Percentiles rank a stretch among this genome's conserved stretches.
Evolutionary conservation across 2,329 filamentous ascomycete genomes (phyloP).

Genomic region (Tetracladium maxilliforme): DNA sequence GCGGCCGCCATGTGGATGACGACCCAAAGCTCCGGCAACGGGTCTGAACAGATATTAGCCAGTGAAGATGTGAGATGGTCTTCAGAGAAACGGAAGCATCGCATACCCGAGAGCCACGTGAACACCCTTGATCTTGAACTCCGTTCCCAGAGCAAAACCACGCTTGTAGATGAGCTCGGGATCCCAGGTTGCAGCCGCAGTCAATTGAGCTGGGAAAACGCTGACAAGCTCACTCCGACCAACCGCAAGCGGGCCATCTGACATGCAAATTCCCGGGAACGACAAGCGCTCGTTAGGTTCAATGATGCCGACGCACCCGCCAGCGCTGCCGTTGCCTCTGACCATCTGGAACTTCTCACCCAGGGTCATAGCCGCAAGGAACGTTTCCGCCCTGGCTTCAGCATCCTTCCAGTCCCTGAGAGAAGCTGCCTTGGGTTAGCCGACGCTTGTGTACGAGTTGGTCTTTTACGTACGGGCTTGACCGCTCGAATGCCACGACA

Average conservation of each 20-base stretch:
- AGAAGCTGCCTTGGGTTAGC: conserved; percentile 43
- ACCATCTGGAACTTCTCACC: conserved; percentile 34
- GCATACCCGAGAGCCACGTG: conserved; percentile 52
- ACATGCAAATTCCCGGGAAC: conserved; percentile 6
- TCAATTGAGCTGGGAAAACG: conserved; percentile 58
- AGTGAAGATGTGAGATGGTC: too few species aligned
- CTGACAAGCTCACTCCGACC: conserved; percentile 45
- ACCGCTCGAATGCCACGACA: too few species aligned
- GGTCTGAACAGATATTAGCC: conserved; percentile 13
- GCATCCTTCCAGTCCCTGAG: conserved; percentile 35
- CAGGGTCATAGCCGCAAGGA: conserved; percentile 49
- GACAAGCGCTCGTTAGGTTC: conserved; percentile 31
- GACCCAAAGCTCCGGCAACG: conserved; percentile 45
- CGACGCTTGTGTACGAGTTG: too few species aligned
- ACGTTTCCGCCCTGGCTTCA: conserved; percentile 42
- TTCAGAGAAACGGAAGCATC: too few species aligned
- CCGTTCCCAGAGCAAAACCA: conserved; percentile 55
- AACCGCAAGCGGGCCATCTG: conserved; percentile 7
- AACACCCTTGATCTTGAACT: conserved; percentile 59
- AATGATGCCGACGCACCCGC: conserved; percentile 9
- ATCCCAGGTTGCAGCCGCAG: conserved; percentile 60
- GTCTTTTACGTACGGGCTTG: too few species aligned
- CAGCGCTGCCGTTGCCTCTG: conserved; percentile 25
- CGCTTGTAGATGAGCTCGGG: conserved; percentile 48
- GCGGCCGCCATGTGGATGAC: conserved; percentile 46